Conservation (phyloP, 352 stramenopile genomes). For the Phytopythium montanum region DNA sequence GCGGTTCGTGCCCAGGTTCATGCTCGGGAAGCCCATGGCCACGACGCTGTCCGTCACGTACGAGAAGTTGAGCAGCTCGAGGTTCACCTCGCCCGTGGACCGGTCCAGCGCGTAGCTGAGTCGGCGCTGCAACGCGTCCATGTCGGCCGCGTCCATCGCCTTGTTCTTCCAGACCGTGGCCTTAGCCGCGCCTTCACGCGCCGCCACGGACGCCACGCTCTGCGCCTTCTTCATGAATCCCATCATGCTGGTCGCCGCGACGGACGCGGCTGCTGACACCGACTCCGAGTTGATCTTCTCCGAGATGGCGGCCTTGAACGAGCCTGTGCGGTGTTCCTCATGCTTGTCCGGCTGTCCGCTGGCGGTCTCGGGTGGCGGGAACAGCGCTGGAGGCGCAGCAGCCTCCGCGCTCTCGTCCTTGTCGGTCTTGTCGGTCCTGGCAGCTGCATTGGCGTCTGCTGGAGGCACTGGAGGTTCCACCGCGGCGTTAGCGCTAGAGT, state of each 20-base stretch:
- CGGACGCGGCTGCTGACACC: constrained; percentile 56
- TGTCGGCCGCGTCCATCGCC: constrained; percentile 76
- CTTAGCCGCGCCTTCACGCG: constrained; percentile 74
- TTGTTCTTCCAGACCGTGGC: constrained; percentile 66
- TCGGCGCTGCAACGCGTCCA: constrained; percentile 80
- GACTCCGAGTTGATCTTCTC: constrained; percentile 73
- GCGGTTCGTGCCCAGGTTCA: constrained; percentile 74
- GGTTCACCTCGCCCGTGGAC: constrained; percentile 73
- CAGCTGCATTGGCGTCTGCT: constrained; percentile 9
- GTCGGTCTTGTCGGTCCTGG: constrained; percentile 7
- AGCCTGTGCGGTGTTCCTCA: constrained; percentile 38
- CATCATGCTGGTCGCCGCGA: constrained; percentile 70
- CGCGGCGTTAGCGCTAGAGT: constrained; percentile 6
- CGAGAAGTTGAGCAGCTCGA: constrained; percentile 89
- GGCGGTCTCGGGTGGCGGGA: constrained; percentile 9
- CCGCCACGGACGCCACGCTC: constrained; percentile 60
- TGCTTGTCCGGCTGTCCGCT: constrained; percentile 17
- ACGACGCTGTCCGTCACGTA: constrained; percentile 89
- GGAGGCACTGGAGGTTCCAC: constrained; percentile 19
- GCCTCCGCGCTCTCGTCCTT: not conserved
- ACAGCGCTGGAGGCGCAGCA: constrained; percentile 15
- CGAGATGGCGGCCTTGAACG: constrained; percentile 49
- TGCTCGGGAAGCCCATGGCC: constrained; percentile 90
- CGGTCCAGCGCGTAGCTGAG: constrained; percentile 80
- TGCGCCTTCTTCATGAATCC: constrained; percentile 86